A percentile compares a stretch with the other conserved stretches of the same genome.
phyloP scores from a whole-genome alignment of 768 basidiomycete species.

The Collybiopsis confluens region DNA sequence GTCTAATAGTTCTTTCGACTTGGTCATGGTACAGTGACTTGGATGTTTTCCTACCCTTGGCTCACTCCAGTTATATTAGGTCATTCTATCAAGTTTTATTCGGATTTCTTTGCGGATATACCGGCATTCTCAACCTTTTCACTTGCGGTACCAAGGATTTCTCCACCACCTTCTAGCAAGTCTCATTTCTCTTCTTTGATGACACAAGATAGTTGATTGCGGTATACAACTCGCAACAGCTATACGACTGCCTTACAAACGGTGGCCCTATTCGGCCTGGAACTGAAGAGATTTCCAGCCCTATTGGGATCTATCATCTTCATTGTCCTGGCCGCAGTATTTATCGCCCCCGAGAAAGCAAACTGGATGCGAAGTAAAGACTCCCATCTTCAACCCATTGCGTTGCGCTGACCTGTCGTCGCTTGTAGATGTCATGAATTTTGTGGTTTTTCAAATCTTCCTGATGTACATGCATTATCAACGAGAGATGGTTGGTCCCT shows the following conservation, averaged over 20 bases:
- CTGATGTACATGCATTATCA: constrained; percentile 74
- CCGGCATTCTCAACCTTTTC: not conserved
- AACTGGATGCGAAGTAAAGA: constrained; percentile 32
- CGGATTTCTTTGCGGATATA: constrained; percentile 6
- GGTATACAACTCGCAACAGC: no score
- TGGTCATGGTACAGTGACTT: not conserved
- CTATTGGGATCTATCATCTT: constrained; percentile 52
- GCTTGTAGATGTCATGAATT: constrained; percentile 58
- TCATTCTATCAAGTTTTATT: constrained; percentile 10
- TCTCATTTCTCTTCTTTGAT: no score
- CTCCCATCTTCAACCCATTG: not conserved
- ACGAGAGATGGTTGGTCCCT: constrained; percentile 44
- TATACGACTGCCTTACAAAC: constrained; percentile 44
- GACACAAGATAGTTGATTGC: no score
- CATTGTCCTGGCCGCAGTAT: constrained; percentile 40
- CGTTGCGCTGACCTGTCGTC: constrained; percentile 13
- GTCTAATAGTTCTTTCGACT: constrained; percentile 3
- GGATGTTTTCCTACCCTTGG: not conserved
- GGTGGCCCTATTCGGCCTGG: constrained; percentile 68
- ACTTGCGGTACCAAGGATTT: constrained; percentile 8
- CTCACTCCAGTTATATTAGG: not conserved
- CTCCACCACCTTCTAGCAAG: constrained; percentile 8
- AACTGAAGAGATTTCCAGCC: constrained; percentile 63
- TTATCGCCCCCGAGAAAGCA: constrained; percentile 33
- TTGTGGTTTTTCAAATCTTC: constrained; percentile 76